phyloP scores from a whole-genome alignment of 2,329 filamentous ascomycete genomes.

The Hortaea werneckii region DNA sequence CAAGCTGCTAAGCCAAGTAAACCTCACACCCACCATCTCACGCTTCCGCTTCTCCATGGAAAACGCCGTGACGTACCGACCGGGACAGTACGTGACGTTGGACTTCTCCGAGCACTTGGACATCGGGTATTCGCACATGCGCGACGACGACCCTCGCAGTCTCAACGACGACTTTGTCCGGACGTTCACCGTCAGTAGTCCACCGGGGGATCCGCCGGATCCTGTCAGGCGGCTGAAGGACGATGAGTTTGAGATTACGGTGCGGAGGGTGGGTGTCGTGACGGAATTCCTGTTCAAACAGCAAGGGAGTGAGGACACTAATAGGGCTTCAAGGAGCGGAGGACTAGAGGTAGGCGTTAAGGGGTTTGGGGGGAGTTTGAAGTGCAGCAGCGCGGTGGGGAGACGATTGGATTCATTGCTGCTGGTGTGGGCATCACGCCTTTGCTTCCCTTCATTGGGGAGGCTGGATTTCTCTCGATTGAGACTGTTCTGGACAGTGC shows the following conservation, averaged over 20 bases:
- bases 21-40: constrained; percentile 56
- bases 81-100: constrained; percentile 70
- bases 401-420: constrained; percentile 54
- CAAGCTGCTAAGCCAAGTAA: constrained; percentile 47
- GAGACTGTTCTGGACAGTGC: constrained; percentile 58
- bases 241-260: constrained; percentile 60
- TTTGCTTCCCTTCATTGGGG: constrained; percentile 46
- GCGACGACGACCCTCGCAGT: constrained; percentile 65
- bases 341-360: constrained; percentile 55
- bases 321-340: constrained; percentile 28
- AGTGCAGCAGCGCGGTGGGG: constrained; percentile 23
- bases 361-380: constrained; percentile 62
- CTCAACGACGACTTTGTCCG: constrained; percentile 77
- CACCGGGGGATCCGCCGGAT: constrained; percentile 30
- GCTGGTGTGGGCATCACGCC: constrained; percentile 80
- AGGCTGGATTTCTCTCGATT: constrained; percentile 33
- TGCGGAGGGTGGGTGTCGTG: constrained; percentile 56
- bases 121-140: constrained; percentile 72
- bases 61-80: constrained; percentile 41
- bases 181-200: constrained; percentile 70
- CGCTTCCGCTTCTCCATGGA: constrained; percentile 51
- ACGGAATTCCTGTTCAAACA: constrained; percentile 53
- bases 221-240: constrained; percentile 16
- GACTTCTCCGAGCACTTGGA: constrained; percentile 61
- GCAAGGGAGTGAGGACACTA: constrained; percentile 5